Base-by-base conservation (phyloP, 2,329 filamentous ascomycete genomes). In the Fusarium hostae region DNA sequence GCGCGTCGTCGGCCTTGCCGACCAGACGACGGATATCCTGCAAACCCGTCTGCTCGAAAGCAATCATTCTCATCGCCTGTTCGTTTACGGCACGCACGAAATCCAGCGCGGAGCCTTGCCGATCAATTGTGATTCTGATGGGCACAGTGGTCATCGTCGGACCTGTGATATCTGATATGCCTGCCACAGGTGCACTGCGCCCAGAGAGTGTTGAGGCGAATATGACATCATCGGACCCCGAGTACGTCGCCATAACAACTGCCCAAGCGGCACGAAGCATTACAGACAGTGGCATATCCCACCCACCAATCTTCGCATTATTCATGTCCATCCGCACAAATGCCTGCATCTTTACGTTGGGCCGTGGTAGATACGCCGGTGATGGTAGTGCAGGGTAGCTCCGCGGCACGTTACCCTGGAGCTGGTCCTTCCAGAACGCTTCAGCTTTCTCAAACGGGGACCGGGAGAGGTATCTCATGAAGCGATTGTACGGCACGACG, bases 41-140 rank as follows among this genome's bases (percentile, higher is more conserved):
- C 34, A 57, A 47, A 47, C 54, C 54, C 41, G 41, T 57, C 54
- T 57, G 54, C 54, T 57, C 54, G 32, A 57, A 57, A 45, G 54
- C 41, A 35, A 57, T 57, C 54, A 57, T 57, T 47, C 41, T 45
- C 41, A 41, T 57, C 32, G 54, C 41, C 41, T 57, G 54, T 47
- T 39, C 32, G 11, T 57, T 45, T 39, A 57, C 54, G 18, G 41
- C 41, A 39, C 41, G 41, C 32, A 57, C 18, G 32, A 57, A 47
- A 30, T 47, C 32, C 32, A 39, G 22, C 32, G 9, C 34, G 24
- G 41, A 47, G 41, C 41, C 32, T 39, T 57, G 41, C 32, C 54
- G 41, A 47, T 47, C 41, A 39, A 57, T 47, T 39, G 41, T 39
- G 18, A 47, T 57, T 57, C 54, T 45, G 54, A 57, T 57, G 32